Percentiles rank a stretch among this genome's conserved stretches.
phyloP scores from a whole-genome alignment of 768 basidiomycete genomes.

The Macrolepiota dolichaula region DNA sequence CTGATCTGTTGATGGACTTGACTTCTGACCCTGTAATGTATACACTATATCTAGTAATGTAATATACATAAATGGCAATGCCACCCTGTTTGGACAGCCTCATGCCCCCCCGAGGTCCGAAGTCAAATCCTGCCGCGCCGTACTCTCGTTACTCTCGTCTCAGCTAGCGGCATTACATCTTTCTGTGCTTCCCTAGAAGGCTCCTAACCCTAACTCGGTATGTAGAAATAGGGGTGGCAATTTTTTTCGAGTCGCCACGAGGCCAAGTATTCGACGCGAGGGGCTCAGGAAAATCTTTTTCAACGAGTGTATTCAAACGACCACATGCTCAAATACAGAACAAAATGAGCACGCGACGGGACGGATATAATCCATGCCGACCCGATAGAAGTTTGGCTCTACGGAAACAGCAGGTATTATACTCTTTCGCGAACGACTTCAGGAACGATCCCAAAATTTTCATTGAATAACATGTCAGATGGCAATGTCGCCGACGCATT shows the following conservation, averaged over 20 bases:
- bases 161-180: no score
- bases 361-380: neutral
- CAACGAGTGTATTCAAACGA: neutral
- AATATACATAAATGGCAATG: slow-evolving; percentile 8
- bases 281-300: neutral
- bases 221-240: neutral
- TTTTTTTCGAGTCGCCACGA: neutral
- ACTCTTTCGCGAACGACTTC: neutral
- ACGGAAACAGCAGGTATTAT: neutral
- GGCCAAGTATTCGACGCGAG: neutral
- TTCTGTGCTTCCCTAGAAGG: neutral
- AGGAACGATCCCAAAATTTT: neutral
- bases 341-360: neutral
- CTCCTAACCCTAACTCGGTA: neutral
- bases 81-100: neutral
- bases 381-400: neutral
- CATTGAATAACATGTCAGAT: neutral
- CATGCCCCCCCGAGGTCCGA: neutral
- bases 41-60: neutral
- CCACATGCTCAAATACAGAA: neutral
- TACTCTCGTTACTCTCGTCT: neutral
- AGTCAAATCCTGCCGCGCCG: neutral
- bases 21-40: neutral
- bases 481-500: no score
- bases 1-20: neutral